Evolutionary conservation across 2,329 filamentous ascomycete genomes (phyloP), one percentile per base, ranked within the genome.

Genomic region (Aspergillus carbonarius): DNA sequence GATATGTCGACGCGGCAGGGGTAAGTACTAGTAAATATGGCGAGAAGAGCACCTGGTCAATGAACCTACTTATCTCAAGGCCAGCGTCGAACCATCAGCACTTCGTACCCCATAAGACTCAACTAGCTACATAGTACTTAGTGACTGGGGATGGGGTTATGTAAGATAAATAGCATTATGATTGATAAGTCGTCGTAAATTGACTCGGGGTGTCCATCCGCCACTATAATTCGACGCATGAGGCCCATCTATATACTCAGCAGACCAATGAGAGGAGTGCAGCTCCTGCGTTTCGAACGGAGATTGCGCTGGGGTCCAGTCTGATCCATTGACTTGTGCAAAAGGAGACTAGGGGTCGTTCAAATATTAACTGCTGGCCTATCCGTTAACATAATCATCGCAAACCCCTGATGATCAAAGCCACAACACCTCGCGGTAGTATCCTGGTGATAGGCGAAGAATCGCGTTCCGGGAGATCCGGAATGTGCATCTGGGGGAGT

Each of bases 1-100:
- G 51, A 54, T 54, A 54, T 40, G 23, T 34, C 27, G 5, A 34
- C 39, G 30, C 42, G 52, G 52, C 52, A 54, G 44, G 52, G 52
- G 52, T 18, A 54, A 18, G 15, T 44, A 40, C 4, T 20, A 40
- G 23, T n/a, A 5, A 23, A 44, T 30, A 30, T 32, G 23, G 44
- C 15, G 15, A 47, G 13, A 30, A 7, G 15, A 5, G 15, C 42
- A 13, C 42, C 30, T 25, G 42, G 23, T n/a, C 42, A 25, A 30
- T 25, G 7, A 30, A 20, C 25, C 15, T 13, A 20, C 27, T 46
- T 48, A 23, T 44, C 18, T 44, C n/a, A 10, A 30, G 23, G 15
- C n/a, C 25, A 30, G 15, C 17, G 23, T 32, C n/a, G 44, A 25
- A 30, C 2, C 44, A 17, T 27, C n/a, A 17, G 25, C 10, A 2